Evolutionary conservation across 805 yeast genomes (phyloP), one percentile per base, ranked within the genome.

Genomic region (Candida loeiensis): DNA sequence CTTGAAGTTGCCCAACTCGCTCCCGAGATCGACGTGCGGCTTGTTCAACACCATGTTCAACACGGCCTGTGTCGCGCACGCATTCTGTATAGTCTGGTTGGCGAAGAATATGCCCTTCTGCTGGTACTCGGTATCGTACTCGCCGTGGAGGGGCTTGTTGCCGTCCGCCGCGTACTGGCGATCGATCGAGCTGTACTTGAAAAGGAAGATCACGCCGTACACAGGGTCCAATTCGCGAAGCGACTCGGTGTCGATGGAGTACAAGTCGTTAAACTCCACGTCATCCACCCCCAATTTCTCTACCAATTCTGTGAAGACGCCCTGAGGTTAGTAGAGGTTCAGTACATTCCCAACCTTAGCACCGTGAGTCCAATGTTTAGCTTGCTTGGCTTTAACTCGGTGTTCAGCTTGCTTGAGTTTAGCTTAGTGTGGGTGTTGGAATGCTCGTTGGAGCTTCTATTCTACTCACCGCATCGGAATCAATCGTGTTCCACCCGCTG

Each of bases 1-100:
- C 43, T 67, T 68, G 55, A 80, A 74, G 40, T 71, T 67, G 2
- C 45, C 20, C 41, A 81, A 59, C 25, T 73, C 76, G 0, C 56
- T 56, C 1, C 87, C 86, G 3, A 80, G 40, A 2, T 67, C 66
- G 9, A 79, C 40, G 4, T 49, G 57, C 6, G 52, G 44, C 38
- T 66, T 62, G 50, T 77, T 77, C 43, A 81, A 49, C 39, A 81
- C 57, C 6, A 79, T 61, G 41, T 79, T 77, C 41, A 81, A 61
- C 16, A 81, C 80, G 0, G 86, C 87, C 50, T 77, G 84, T 1
- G 87, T 81, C n/a, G 82, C 87, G 57, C 87, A 81, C 3, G 87
- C 85, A 50, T 81, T 80, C 49, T 77, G 79, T 39, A 80, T 77
- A 19, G 74, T 74, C 53, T 81, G 87, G 34, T 69, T 69, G 5